Base-by-base conservation (phyloP, 139 green algal species). In the Chlorella sp. region DNA sequence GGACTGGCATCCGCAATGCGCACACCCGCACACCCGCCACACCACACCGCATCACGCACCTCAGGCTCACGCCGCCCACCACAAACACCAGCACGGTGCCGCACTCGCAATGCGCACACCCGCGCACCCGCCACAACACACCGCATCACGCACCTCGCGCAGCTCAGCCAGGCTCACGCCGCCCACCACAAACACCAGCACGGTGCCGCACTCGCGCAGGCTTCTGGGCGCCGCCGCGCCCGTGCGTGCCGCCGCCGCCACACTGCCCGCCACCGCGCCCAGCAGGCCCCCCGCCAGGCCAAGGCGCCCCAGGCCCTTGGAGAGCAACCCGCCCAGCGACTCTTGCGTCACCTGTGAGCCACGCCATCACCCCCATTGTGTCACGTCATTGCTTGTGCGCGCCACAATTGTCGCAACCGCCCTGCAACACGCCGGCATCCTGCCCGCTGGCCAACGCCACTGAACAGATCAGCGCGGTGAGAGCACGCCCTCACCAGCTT, bases 161-260 rank as follows among this genome's bases (percentile, higher is more conserved):
- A 86, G 24, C 60, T 89, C 84, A 23, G 71, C 67, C 20, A 74
- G 17, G 35, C 81, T 83, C 49, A 89, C 74, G 36, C 88, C 88
- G 1, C 88, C 88, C 68, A 92, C 74, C 30, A 92, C 82, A 80
- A 92, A 92, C 27, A 92, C 29, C 23, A 92, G 35, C 26, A 92
- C 71, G 1, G 70, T 64, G 24, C 49, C 35, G 62, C 76, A 84
- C 27, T 92, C 83, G 2, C 33, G 64, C 23, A 78, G 77, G 14
- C 29, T n/a, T 1, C 62, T 60, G 27, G 71, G 29, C 29, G 31
- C 3, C 10, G 59, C 55, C 1, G 70, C 60, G 31, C 27, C 35
- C 32, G 34, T 36, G 3, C 10, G 64, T 22, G 67, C 49, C 1
- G 31, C 61, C 50, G 35, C 34, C 32, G n/a, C n/a, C n/a, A n/a